Conservation (phyloP, 2,329 filamentous ascomycete species). For the Trichophyton schoenleinii region DNA sequence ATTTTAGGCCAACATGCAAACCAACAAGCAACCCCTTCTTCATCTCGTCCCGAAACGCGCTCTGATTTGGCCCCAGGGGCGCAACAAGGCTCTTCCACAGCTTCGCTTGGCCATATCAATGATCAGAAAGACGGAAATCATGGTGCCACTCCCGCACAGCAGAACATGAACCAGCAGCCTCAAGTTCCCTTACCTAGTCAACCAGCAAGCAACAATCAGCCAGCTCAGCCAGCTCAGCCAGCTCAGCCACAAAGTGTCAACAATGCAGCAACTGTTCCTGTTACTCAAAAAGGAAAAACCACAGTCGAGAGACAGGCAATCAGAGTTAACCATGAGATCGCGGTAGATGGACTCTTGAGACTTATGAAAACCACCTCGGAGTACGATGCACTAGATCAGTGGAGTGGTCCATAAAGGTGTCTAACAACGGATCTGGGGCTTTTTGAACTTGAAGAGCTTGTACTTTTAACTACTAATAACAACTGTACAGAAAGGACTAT, state of each 20-base stretch:
- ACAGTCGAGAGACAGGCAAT: conserved; percentile 13
- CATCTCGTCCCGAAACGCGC: background rate
- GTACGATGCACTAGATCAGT: conserved; percentile 15
- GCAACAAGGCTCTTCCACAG: background rate
- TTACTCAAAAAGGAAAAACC: conserved; percentile 12
- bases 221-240: background rate
- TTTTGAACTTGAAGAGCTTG: background rate
- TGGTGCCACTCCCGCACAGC: background rate
- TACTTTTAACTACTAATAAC: background rate
- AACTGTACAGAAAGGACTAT: background rate
- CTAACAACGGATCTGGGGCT: background rate
- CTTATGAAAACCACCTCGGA: conserved; percentile 27
- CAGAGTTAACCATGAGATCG: conserved; percentile 25
- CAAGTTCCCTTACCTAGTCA: background rate
- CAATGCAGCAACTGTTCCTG: background rate
- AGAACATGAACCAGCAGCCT: background rate
- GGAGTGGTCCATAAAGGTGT: background rate
- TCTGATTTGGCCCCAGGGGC: background rate
- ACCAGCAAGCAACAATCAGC: background rate
- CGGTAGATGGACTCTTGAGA: conserved; percentile 29
- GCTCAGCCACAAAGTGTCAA: background rate
- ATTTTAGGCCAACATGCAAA: background rate
- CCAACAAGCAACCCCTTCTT: background rate
- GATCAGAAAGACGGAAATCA: background rate
- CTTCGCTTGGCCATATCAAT: background rate